Conservation (phyloP, 1,139 yeast species). For the Yamadazyma dushanensis region DNA sequence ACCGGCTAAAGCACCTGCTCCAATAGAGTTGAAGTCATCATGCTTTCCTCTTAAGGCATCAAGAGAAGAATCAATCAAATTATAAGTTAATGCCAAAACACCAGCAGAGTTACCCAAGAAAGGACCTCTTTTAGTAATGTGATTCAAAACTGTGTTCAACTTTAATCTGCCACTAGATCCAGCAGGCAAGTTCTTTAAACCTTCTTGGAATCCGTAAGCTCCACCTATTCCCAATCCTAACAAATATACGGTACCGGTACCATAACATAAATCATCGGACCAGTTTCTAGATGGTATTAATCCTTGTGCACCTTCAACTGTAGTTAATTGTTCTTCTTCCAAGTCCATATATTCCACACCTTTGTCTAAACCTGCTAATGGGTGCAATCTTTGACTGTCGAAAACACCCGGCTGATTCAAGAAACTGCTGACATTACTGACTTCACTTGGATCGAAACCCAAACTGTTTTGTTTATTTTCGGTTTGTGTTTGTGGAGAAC, state of each 20-base stretch:
- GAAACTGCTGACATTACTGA: slow-evolving; percentile 63
- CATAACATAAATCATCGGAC: slow-evolving; percentile 96
- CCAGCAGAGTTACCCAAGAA: slow-evolving; percentile 94
- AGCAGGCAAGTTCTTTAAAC: slow-evolving; percentile 72
- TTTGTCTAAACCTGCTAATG: slow-evolving; percentile 87
- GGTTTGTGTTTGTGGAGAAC: slow-evolving; percentile 18
- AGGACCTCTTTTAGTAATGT: slow-evolving; percentile 94
- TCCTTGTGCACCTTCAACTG: slow-evolving; percentile 85
- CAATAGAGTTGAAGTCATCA: slow-evolving; percentile 79
- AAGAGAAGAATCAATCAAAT: slow-evolving; percentile 75
- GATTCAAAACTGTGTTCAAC: slow-evolving; percentile 86
- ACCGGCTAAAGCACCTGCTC: slow-evolving; percentile 91
- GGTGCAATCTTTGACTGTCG: slow-evolving; percentile 80
- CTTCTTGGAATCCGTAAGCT: slow-evolving; percentile 82
- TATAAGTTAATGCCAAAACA: slow-evolving; percentile 86
- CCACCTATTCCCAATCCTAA: slow-evolving; percentile 84
- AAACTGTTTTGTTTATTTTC: slow-evolving; percentile 34
- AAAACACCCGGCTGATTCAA: slow-evolving; percentile 61
- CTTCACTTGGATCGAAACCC: slow-evolving; percentile 70
- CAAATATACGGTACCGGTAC: slow-evolving; percentile 92
- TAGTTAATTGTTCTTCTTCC: slow-evolving; percentile 72
- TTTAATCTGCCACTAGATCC: slow-evolving; percentile 75
- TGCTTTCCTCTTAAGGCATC: slow-evolving; percentile 86
- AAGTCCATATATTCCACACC: slow-evolving; percentile 88
- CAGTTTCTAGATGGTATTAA: slow-evolving; percentile 93